These are phyloP conservation scores for Fonsecaea multimorphosa DNA, from an alignment of 2,329 filamentous ascomycete species.

Conservation along the genomic window DNA sequence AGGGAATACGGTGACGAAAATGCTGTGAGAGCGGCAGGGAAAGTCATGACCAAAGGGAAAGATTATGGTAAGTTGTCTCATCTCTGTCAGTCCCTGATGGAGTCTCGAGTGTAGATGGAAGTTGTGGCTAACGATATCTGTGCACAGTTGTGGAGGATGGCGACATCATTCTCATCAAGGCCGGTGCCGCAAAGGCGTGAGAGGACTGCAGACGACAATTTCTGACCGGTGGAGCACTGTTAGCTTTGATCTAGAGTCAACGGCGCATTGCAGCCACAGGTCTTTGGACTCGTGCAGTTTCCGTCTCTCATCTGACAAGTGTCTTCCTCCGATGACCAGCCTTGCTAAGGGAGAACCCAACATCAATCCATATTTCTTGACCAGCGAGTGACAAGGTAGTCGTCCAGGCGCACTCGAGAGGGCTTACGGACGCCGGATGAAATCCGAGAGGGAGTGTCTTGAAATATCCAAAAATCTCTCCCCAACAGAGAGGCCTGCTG, in stretches of 20 bases:
- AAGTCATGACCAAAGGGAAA: conserved; percentile 98
- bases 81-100: background rate
- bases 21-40: conserved; percentile 89
- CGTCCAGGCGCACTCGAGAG: conserved; percentile 55
- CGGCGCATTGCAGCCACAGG: background rate
- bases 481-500: conserved; percentile 47
- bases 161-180: conserved; percentile 82
- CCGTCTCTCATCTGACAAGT: too few species aligned
- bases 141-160: conserved; percentile 54
- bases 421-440: conserved; percentile 54
- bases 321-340: too few species aligned
- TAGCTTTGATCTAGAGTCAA: background rate
- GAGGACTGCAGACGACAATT: background rate
- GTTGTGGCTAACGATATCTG: background rate
- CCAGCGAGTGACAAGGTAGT: conserved; percentile 52
- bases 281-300: background rate
- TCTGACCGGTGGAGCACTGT: background rate
- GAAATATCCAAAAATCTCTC: conserved; percentile 55
- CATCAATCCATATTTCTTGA: conserved; percentile 50
- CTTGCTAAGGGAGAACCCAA: too few species aligned
- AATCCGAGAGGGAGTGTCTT: conserved; percentile 54
- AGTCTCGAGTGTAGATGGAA: background rate
- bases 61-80: conserved; percentile 75
- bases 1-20: conserved; percentile 89
- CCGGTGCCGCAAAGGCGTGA: conserved; percentile 56